A percentile compares a stretch with the other conserved stretches of the same genome.
Conservation (phyloP, 257 asterid species). For the Capsicum baccatum region DNA sequence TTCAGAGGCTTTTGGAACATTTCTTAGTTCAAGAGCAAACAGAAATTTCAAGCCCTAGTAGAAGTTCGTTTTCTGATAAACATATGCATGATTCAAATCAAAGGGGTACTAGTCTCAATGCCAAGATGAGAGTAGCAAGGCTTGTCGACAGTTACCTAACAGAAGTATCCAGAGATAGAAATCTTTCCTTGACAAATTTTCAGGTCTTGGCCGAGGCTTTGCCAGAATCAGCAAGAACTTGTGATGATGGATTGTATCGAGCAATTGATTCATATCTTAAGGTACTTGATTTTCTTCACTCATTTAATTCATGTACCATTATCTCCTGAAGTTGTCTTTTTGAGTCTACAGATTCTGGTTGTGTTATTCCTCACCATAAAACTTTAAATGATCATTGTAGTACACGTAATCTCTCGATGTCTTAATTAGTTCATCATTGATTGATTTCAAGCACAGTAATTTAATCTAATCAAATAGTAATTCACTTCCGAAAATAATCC, state of each 20-base stretch:
- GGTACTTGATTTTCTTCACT: conserved; percentile 48
- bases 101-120: conserved; percentile 56
- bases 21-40: conserved; percentile 86
- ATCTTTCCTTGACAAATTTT: conserved; percentile 72
- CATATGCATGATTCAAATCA: conserved; percentile 52
- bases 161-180: conserved; percentile 85
- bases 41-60: conserved; percentile 68
- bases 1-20: conserved; percentile 92
- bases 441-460: background rate
- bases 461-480: background rate
- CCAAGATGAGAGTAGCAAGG: conserved; percentile 93
- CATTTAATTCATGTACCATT: background rate
- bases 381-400: background rate
- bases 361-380: background rate
- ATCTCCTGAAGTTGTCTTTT: background rate
- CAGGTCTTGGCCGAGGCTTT: conserved; percentile 91
- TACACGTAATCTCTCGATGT: background rate
- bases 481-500: background rate
- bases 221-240: conserved; percentile 89
- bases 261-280: conserved; percentile 93
- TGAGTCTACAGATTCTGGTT: background rate
- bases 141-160: conserved; percentile 90
- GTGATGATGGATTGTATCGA: conserved; percentile 86
- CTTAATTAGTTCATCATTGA: background rate
- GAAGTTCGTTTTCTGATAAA: conserved; percentile 59